Percentiles rank a stretch among this genome's conserved stretches.
These are phyloP conservation scores for Inonotus obliquus DNA, from an alignment of 1,284 basidiomycete species.

Conservation along the genomic window DNA sequence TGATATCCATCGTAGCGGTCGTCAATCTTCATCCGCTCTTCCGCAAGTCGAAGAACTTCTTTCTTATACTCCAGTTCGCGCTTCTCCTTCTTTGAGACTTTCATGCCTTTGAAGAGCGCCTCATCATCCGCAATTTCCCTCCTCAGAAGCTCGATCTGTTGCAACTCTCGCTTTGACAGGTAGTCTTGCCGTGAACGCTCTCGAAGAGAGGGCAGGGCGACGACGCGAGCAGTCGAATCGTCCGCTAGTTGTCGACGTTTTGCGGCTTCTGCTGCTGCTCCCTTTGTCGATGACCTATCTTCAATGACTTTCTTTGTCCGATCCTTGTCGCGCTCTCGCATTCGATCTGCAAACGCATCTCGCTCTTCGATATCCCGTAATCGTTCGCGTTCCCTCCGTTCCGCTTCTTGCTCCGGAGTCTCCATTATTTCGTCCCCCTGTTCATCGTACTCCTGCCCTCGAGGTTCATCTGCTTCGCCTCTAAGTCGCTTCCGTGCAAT, in stretches of 20 bases:
- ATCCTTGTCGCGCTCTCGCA: slow-evolving; percentile 81
- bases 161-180: slow-evolving; percentile 91
- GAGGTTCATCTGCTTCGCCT: slow-evolving; percentile 35
- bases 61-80: slow-evolving; percentile 88
- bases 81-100: slow-evolving; percentile 80
- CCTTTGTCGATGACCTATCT: slow-evolving; percentile 74
- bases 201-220: slow-evolving; percentile 81
- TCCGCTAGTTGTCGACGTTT: slow-evolving; percentile 81
- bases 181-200: slow-evolving; percentile 91
- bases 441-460: slow-evolving; percentile 28
- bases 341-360: slow-evolving; percentile 89
- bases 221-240: slow-evolving; percentile 70
- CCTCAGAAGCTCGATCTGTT: slow-evolving; percentile 91
- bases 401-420: slow-evolving; percentile 65
- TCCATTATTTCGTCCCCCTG: slow-evolving; percentile 43
- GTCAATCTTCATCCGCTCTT: slow-evolving; percentile 90
- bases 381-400: slow-evolving; percentile 69
- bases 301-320: slow-evolving; percentile 89
- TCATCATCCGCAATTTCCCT: slow-evolving; percentile 94
- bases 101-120: slow-evolving; percentile 83
- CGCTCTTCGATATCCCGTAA: slow-evolving; percentile 80
- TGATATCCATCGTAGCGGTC: slow-evolving; percentile 94
- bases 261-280: slow-evolving; percentile 79
- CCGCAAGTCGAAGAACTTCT: slow-evolving; percentile 86
- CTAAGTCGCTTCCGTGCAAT: slow-evolving; percentile 62